Evolutionary conservation across 1,139 yeast species (phyloP).

Genomic region (Pichiaceae sp.): DNA sequence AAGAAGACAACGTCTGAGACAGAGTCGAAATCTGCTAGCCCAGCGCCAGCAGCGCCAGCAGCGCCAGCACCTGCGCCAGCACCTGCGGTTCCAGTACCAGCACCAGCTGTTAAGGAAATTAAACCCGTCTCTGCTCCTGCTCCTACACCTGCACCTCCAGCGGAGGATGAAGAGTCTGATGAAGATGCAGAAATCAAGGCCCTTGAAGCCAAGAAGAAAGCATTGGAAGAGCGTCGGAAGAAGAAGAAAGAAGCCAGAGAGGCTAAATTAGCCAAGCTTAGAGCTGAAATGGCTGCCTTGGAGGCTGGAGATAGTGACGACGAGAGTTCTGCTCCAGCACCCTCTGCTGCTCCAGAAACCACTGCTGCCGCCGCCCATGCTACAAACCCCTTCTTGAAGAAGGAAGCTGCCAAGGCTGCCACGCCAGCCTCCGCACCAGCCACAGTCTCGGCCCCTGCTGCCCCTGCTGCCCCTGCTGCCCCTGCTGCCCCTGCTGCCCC

Average conservation of each 20-base stretch:
- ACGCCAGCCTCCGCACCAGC: constrained; percentile 4
- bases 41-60: constrained; percentile 9
- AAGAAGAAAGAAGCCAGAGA: constrained; percentile 50
- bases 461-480: constrained; percentile 2
- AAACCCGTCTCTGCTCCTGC: neutral
- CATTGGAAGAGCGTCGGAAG: constrained; percentile 38
- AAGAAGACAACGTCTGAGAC: neutral
- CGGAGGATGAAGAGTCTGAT: neutral
- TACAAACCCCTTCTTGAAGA: too few relatives aligned
- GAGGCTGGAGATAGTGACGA: constrained; percentile 26
- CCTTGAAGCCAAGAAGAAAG: constrained; percentile 18
- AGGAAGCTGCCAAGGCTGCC: constrained; percentile 6
- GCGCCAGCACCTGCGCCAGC: constrained; percentile 1
- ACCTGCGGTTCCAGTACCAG: neutral
- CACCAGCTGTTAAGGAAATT: neutral
- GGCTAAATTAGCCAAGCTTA: constrained; percentile 50
- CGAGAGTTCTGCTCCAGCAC: constrained; percentile 8
- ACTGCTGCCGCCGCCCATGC: constrained; percentile 4
- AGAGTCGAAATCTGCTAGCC: constrained; percentile 7
- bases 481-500: constrained; percentile 9
- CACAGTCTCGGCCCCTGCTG: constrained; percentile 7
- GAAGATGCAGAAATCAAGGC: neutral
- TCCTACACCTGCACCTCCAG: neutral
- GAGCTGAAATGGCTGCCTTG: constrained; percentile 56
- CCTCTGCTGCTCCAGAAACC: constrained; percentile 4